Conservation (phyloP, 805 yeast species). For the Metschnikowia aberdeeniae region DNA sequence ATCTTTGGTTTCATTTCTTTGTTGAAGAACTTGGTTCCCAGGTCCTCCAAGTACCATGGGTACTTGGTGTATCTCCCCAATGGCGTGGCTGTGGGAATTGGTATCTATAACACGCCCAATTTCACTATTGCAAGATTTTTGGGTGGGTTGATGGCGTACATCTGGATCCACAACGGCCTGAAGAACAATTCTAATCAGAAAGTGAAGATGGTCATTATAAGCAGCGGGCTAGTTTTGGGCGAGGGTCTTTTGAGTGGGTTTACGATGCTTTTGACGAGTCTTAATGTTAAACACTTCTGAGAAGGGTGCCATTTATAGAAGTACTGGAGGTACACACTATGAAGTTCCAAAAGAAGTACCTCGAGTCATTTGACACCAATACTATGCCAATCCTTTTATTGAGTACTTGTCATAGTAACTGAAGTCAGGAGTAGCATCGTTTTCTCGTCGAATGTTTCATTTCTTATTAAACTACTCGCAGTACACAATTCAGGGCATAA, state of each 20-base stretch:
- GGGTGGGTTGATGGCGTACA: conserved; percentile 72
- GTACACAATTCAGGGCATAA: background rate
- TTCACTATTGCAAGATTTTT: conserved; percentile 90
- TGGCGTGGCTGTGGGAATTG: conserved; percentile 97
- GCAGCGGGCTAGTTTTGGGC: conserved; percentile 89
- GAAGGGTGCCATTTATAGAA: background rate
- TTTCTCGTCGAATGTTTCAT: too few relatives aligned
- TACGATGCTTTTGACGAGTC: conserved; percentile 71
- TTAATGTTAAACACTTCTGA: conserved; percentile 38
- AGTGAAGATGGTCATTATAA: conserved; percentile 77
- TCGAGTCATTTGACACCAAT: too few relatives aligned
- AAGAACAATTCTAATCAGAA: conserved; percentile 38
- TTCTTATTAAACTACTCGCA: background rate
- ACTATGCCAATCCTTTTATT: too few relatives aligned
- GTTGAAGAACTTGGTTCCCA: conserved; percentile 52
- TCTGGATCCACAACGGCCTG: conserved; percentile 44
- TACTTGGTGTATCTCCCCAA: conserved; percentile 67
- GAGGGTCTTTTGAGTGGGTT: conserved; percentile 87
- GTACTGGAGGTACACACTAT: background rate
- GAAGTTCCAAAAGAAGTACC: too few relatives aligned
- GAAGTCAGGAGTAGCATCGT: too few relatives aligned
- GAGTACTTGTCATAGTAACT: too few relatives aligned
- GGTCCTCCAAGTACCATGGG: conserved; percentile 33
- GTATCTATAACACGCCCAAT: conserved; percentile 89
- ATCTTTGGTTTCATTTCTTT: conserved; percentile 68